Evolutionary conservation across 2,329 filamentous ascomycete genomes (phyloP).

Genomic region (Aureobasidium pullulans): DNA sequence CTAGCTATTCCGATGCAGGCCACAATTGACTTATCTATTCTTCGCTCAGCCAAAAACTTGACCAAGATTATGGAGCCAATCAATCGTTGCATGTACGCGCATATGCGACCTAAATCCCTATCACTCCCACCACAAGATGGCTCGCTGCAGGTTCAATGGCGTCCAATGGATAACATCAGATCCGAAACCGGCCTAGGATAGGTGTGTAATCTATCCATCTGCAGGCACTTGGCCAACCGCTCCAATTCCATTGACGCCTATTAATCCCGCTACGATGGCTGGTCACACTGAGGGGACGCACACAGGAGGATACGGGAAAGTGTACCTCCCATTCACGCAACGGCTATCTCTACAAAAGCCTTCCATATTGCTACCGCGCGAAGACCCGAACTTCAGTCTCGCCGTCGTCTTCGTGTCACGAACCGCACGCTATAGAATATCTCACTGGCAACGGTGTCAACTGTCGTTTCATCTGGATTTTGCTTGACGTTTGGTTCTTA

Average conservation of each 20-base stretch:
- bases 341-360: constrained; percentile 12
- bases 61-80: constrained; percentile 6
- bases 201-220: constrained; percentile 12
- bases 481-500: neutral
- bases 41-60: neutral
- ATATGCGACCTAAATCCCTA: neutral
- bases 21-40: neutral
- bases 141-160: constrained; percentile 1
- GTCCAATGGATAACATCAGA: constrained; percentile 5
- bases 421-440: constrained; percentile 1
- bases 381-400: neutral
- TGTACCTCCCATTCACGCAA: constrained; percentile 1
- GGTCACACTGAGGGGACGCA: constrained; percentile 6
- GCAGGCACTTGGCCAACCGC: constrained; percentile 11
- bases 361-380: constrained; percentile 9
- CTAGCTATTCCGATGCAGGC: neutral
- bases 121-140: neutral
- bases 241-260: constrained; percentile 8
- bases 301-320: constrained; percentile 2
- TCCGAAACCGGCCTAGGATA: neutral
- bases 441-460: constrained; percentile 13
- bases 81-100: neutral
- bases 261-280: constrained; percentile 3
- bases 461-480: neutral
- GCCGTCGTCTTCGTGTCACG: constrained; percentile 1